These are phyloP conservation scores for Aspergillus aculeatus DNA, from an alignment of 2,329 filamentous ascomycete species.

Conservation along the genomic window DNA sequence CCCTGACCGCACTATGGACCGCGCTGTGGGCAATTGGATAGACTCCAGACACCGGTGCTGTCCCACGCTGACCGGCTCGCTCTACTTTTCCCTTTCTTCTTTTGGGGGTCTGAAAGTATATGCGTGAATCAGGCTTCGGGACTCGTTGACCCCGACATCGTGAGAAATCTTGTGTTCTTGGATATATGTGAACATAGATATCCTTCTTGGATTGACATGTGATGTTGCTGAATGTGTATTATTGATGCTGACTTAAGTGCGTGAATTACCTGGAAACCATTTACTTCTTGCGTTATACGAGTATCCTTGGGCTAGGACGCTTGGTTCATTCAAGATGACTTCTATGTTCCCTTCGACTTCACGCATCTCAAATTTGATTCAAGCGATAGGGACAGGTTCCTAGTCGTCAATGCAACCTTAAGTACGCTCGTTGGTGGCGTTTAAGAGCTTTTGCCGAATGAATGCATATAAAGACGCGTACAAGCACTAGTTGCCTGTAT, in stretches of 20 bases:
- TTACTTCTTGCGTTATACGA: neutral
- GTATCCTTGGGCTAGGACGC: neutral
- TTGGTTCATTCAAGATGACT: too few species aligned
- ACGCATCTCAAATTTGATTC: too few species aligned
- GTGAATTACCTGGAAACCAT: neutral
- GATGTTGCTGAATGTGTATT: neutral
- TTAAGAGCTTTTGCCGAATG: neutral
- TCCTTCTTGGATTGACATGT: neutral
- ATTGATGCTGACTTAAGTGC: neutral
- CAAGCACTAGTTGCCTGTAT: neutral
- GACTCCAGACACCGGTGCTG: neutral
- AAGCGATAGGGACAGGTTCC: neutral
- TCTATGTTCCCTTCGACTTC: too few species aligned
- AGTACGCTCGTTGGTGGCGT: neutral
- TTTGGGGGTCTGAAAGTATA: neutral
- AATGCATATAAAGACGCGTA: neutral
- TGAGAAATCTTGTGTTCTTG: neutral
- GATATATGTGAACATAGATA: neutral
- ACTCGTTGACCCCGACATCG: neutral
- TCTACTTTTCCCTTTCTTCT: neutral
- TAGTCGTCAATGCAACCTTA: neutral
- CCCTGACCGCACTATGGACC: conserved; percentile 14
- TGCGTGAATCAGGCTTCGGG: neutral
- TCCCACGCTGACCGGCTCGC: too few species aligned
- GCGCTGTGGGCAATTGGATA: conserved; percentile 14